Conservation (phyloP, 306 rosid genomes). For the Glycine tomentella region DNA sequence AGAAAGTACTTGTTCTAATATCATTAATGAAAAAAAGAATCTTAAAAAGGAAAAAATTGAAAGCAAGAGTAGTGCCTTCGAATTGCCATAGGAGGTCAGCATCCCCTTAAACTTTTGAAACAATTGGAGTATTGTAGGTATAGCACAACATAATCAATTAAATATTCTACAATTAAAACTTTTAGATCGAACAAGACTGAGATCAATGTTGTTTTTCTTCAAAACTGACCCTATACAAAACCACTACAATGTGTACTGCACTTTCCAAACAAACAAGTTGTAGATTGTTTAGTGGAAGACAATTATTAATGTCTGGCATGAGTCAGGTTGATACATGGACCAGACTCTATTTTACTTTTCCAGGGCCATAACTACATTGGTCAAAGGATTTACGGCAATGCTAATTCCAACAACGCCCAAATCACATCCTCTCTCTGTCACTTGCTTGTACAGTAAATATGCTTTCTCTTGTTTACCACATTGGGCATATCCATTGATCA, state of each 20-base stretch:
- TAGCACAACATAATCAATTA: not conserved
- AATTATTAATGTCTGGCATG: slow-evolving; percentile 14
- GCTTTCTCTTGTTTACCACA: slow-evolving; percentile 82
- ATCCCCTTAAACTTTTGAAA: not conserved
- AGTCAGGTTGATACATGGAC: slow-evolving; percentile 13
- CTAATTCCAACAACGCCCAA: slow-evolving; percentile 81
- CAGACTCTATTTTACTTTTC: slow-evolving; percentile 34
- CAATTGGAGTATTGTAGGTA: not conserved
- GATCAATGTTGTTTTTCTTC: not conserved
- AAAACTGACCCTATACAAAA: not conserved
- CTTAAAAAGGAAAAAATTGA: no score
- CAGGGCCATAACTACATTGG: slow-evolving; percentile 63
- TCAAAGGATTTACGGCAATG: slow-evolving; percentile 80
- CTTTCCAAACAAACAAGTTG: not conserved
- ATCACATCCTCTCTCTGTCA: slow-evolving; percentile 63
- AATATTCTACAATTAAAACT: not conserved
- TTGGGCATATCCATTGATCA: slow-evolving; percentile 81
- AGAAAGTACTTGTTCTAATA: slow-evolving; percentile 14
- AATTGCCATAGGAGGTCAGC: not conserved
- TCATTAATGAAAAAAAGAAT: not conserved
- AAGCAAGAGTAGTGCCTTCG: slow-evolving; percentile 1
- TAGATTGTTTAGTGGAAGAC: not conserved
- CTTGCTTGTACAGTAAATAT: slow-evolving; percentile 69
- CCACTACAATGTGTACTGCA: not conserved
- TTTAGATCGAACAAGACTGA: not conserved